A percentile compares a stretch with the other conserved stretches of the same genome.
phyloP scores from a whole-genome alignment of 768 basidiomycete genomes.

The Botryobasidium botryosum region DNA sequence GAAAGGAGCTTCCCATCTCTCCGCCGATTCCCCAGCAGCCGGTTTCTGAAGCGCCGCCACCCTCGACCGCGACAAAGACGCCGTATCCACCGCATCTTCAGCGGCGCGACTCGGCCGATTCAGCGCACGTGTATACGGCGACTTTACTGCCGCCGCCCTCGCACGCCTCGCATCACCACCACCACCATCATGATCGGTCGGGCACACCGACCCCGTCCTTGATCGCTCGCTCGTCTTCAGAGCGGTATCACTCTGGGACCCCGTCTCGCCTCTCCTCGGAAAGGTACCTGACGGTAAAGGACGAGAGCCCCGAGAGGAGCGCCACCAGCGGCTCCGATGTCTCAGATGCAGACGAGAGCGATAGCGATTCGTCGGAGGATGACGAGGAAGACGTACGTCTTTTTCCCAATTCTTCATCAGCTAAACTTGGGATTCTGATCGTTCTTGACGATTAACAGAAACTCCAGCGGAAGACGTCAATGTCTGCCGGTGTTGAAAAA shows the following conservation, averaged over 20 bases:
- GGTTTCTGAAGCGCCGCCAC: not conserved
- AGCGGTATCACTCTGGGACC: not conserved
- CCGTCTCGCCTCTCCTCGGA: not conserved
- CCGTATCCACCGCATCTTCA: not conserved
- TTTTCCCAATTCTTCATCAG: not conserved
- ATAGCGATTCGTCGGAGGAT: constrained; percentile 9
- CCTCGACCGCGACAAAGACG: not conserved
- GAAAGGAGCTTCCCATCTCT: not conserved
- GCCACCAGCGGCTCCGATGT: no score
- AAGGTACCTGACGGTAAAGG: not conserved
- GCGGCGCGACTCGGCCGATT: no score
- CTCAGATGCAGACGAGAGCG: constrained; percentile 4
- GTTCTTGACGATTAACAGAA: not conserved
- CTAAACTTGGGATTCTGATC: not conserved
- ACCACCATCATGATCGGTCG: not conserved
- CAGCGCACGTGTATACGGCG: not conserved
- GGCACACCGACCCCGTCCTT: constrained; percentile 2
- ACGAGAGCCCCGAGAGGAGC: constrained; percentile 8
- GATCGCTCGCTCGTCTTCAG: not conserved
- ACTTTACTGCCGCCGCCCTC: not conserved
- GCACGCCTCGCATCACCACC: not conserved
- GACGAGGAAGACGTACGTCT: constrained; percentile 10
- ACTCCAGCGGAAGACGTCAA: constrained; percentile 2
- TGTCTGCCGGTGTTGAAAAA: constrained; percentile 11
- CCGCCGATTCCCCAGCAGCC: not conserved